Evolutionary conservation across 306 rosid genomes (phyloP).

Genomic region (Lathyrus tuberosus): DNA sequence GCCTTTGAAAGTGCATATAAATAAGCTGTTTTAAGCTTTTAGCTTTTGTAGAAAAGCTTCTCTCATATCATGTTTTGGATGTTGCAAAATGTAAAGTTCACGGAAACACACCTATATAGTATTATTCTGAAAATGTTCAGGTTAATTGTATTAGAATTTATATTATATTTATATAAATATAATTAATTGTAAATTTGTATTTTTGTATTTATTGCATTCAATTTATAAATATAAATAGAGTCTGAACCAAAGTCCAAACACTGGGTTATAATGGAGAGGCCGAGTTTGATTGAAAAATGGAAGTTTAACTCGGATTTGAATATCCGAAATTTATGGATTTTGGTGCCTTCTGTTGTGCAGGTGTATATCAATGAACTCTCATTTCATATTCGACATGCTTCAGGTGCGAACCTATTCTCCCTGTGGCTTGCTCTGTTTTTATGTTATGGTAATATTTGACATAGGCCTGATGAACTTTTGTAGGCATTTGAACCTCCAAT

Average conservation of each 20-base stretch:
- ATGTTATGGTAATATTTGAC: slow-evolving; percentile 27
- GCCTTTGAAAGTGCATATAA: slow-evolving; percentile 17
- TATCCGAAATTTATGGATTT: slow-evolving; percentile 35
- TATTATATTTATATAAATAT: slow-evolving; percentile 7
- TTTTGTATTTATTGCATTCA: slow-evolving; percentile 6
- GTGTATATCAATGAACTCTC: slow-evolving; percentile 79
- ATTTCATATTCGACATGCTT: slow-evolving; percentile 90
- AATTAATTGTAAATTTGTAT: neutral
- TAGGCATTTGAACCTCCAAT: slow-evolving; percentile 97
- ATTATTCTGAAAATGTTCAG: neutral
- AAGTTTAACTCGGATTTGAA: slow-evolving; percentile 15
- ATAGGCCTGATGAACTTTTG: slow-evolving; percentile 19
- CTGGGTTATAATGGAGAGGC: slow-evolving; percentile 1
- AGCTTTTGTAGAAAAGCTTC: neutral
- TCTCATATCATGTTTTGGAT: slow-evolving; percentile 8
- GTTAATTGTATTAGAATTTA: slow-evolving; percentile 1
- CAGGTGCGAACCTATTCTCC: slow-evolving; percentile 61
- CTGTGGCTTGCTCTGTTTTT: slow-evolving; percentile 1
- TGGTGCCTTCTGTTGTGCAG: slow-evolving; percentile 56
- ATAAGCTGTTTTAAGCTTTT: slow-evolving; percentile 22
- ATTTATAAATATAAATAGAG: slow-evolving; percentile 7
- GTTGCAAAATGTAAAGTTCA: slow-evolving; percentile 15
- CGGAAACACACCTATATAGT: neutral
- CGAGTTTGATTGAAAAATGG: slow-evolving; percentile 8
- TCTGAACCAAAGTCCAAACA: neutral